phyloP scores from a whole-genome alignment of 192 early-diverging fungal genomes.

The Coemansia sp. region DNA sequence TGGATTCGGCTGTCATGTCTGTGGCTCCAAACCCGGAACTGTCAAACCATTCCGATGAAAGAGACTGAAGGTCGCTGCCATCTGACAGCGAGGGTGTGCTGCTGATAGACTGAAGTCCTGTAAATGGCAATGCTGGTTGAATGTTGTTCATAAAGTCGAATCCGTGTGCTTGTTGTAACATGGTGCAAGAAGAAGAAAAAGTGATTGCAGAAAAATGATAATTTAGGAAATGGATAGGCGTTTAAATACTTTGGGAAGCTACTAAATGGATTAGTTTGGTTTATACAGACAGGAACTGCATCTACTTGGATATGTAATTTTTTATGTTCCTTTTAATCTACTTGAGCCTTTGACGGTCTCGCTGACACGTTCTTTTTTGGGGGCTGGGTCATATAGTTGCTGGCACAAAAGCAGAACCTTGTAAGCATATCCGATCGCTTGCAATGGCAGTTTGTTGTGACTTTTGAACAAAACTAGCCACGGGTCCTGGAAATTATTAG shows the following conservation, averaged over 20 bases:
- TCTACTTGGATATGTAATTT: not conserved
- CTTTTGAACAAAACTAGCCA: constrained; percentile 6
- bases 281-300: not conserved
- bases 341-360: not conserved
- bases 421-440: constrained; percentile 1
- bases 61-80: not conserved
- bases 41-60: not conserved
- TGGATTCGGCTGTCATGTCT: not conserved
- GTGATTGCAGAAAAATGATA: not conserved
- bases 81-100: constrained; percentile 1
- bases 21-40: not conserved
- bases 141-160: no score
- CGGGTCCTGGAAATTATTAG: not conserved
- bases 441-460: constrained; percentile 1
- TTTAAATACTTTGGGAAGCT: not conserved
- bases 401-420: not conserved
- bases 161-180: no score
- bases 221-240: not conserved
- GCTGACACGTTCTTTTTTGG: not conserved
- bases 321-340: not conserved
- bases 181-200: not conserved
- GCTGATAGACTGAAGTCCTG: not conserved
- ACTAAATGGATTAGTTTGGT: not conserved
- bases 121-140: not conserved
- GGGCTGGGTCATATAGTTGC: not conserved